Evolutionary conservation across 148 eudicot genomes (phyloP), one percentile per base, ranked within the genome.

Genomic region (Rheum nobile): DNA sequence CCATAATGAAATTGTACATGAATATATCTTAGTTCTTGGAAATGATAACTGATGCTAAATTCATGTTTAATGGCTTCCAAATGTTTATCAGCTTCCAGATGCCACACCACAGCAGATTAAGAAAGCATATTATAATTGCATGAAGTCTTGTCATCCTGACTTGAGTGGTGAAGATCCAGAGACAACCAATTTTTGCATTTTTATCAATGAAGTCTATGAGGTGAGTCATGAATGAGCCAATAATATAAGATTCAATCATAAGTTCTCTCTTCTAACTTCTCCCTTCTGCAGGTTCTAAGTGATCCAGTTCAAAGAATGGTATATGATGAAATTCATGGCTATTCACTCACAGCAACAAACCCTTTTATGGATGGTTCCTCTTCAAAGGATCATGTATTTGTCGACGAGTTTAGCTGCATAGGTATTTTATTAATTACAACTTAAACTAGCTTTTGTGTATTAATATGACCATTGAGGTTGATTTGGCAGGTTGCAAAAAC

Each of bases 71-170:
- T 71, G 32, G 28, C 41, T 21, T 43, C 0, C 10, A 4, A 39
- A n/a, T 71, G 34, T 3, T 26, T 21, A 71, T 67, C 72, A 75
- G 71, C 75, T 31, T 67, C 88, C 98, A 31, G 98, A 95, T 87
- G 98, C 98, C 4, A 87, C 97, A 72, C 93, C 96, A 26, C 91
- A 85, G 72, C 92, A 95, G 78, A 90, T 95, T 28, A 95, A 87
- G 78, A 95, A 91, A 79, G 98, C 98, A 9, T 95, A 95, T 78
- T 88, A 95, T 77, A 95, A 82, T 81, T 95, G 98, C 83, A 95
- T 95, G 98, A 95, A 95, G 82, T 79, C 93, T 68, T 95, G 98
- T 78, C 98, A 95, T 92, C 98, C 98, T 19, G 98, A 95, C 77
- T 82, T 95, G 80, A 95, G 96, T 81, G 97, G 98, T 48, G 80